phyloP scores from a whole-genome alignment of 2,329 filamentous ascomycete genomes.

The Exophiala xenobiotica region DNA sequence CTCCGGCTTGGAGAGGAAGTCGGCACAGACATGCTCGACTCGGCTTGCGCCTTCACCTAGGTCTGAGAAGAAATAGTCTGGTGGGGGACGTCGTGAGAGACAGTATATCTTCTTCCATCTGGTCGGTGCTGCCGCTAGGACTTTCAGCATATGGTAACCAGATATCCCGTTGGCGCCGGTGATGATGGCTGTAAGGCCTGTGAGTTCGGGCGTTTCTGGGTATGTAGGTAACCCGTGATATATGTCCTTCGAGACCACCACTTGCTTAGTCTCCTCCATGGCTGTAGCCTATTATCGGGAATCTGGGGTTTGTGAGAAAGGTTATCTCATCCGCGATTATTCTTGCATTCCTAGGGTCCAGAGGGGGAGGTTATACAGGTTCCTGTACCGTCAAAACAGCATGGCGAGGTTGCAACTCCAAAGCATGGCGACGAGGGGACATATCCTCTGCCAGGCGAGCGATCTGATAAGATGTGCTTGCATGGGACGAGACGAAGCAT shows the following conservation, averaged over 20 bases:
- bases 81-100: slow-evolving; percentile 47
- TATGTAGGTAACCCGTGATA: slow-evolving; percentile 51
- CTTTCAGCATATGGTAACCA: slow-evolving; percentile 51
- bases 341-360: no score
- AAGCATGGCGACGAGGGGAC: no score
- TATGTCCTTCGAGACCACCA: slow-evolving; percentile 39
- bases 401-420: no score
- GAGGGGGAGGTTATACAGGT: no score
- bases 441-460: no score
- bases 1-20: slow-evolving; percentile 33
- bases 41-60: slow-evolving; percentile 39
- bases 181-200: slow-evolving; percentile 50
- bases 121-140: slow-evolving; percentile 41
- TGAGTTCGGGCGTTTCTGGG: slow-evolving; percentile 35
- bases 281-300: no score
- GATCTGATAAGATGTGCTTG: no score
- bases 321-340: no score
- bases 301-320: no score
- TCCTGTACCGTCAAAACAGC: no score
- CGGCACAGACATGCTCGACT: slow-evolving; percentile 43
- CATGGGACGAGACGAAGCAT: no score
- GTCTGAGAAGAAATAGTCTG: slow-evolving; percentile 18
- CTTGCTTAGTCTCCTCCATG: neutral
- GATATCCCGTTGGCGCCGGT: slow-evolving; percentile 56
- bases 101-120: slow-evolving; percentile 54